Evolutionary conservation across 2,329 filamentous ascomycete genomes (phyloP), one percentile per base, ranked within the genome.

Genomic region (Leptographium flavum): DNA sequence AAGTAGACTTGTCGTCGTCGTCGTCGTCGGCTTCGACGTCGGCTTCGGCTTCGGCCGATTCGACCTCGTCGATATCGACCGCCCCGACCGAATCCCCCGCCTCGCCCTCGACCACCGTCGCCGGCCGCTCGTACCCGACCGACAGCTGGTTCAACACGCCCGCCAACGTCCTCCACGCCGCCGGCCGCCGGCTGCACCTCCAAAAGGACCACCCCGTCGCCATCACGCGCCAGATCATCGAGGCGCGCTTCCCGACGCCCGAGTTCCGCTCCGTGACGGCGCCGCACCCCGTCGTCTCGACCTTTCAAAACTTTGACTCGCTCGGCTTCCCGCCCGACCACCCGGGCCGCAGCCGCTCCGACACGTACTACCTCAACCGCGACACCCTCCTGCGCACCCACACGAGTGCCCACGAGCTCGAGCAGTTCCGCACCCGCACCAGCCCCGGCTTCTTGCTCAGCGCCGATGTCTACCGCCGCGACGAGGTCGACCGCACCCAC

Each of bases 331-430:
- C 88, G 0, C 57, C 70, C 7, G 83, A 95, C 60, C 92, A 98
- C 56, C 84, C 87, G 4, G 92, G 92, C 48, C 81, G 92, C 42
- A 84, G 77, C 52, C 78, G 77, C 53, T 90, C 85, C 14, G 92
- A 98, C 64, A 96, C 92, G 1, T 98, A 96, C 69, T 98, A 98
- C 63, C 66, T 98, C 57, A 94, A 94, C 64, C 69, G 80, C 53
- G 65, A 76, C 43, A 94, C 84, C 0, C 79, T 98, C 2, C 68
- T 98, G 36, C 76, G 92, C 46, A 98, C 92, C 1, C 92, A 98
- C 62, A 96, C 90, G 3, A 92, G 85, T 53, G 92, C 92, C 0
- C 92, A 98, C 60, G 87, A 98, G 62, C 77, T 84, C 55, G 78
- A 92, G 58, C 72, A 83, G 48, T 86, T 96, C 70, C 70, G 80